These are phyloP conservation scores for Vitis hybrid DNA, from an alignment of 177 flowering plant genomes.

Conservation along the genomic window DNA sequence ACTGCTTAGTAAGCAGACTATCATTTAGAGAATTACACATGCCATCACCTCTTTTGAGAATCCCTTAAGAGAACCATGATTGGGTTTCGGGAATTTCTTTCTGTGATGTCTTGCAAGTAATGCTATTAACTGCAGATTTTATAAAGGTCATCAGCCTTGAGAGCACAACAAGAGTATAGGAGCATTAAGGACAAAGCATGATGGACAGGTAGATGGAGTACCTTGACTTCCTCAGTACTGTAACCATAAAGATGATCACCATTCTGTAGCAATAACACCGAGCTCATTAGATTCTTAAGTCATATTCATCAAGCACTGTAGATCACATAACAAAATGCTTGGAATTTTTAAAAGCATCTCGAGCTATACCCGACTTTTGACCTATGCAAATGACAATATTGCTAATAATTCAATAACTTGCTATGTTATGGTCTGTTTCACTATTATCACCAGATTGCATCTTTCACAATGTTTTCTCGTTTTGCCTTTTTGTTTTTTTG, in stretches of 20 bases:
- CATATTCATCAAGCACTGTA: too few species aligned
- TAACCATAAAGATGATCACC: slow-evolving; percentile 63
- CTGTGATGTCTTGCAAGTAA: slow-evolving; percentile 64
- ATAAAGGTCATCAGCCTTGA: slow-evolving; percentile 8
- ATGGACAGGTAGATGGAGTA: slow-evolving; percentile 13
- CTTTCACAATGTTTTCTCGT: too few species aligned
- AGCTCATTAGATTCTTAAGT: slow-evolving; percentile 3
- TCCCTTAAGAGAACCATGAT: slow-evolving; percentile 29
- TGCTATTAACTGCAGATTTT: slow-evolving; percentile 59
- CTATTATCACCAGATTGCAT: too few species aligned
- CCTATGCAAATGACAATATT: too few species aligned
- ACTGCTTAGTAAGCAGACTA: not conserved
- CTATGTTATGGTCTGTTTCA: too few species aligned
- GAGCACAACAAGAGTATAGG: not conserved
- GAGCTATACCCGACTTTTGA: too few species aligned
- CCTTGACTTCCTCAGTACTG: slow-evolving; percentile 58
- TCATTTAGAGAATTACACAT: not conserved
- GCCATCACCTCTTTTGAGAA: slow-evolving; percentile 44
- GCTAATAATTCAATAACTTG: too few species aligned
- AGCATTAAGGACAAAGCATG: not conserved
- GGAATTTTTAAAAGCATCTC: too few species aligned
- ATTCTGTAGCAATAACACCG: slow-evolving; percentile 36
- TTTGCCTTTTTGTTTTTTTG: too few species aligned
- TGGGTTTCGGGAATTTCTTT: slow-evolving; percentile 59
- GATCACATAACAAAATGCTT: too few species aligned